Evolutionary conservation across 78 protist species (phyloP).

Genomic region (Dictyostelium brefeldianum): DNA sequence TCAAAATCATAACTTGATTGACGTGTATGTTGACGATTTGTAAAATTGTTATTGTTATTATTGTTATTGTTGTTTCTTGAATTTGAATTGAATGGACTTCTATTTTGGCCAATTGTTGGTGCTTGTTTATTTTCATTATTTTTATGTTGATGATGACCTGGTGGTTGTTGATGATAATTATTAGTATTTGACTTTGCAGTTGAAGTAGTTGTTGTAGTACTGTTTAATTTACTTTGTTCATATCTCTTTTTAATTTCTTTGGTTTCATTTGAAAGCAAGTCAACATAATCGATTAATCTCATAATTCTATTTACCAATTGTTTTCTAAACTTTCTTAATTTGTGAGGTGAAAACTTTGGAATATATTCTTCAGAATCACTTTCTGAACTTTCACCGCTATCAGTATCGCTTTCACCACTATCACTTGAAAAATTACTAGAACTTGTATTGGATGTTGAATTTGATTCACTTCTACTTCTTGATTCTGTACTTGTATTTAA

Average conservation of each 20-base stretch:
- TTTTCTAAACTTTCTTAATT: slow-evolving; percentile 53
- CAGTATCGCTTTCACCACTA: neutral
- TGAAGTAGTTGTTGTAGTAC: neutral
- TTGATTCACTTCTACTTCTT: slow-evolving; percentile 7
- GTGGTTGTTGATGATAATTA: neutral
- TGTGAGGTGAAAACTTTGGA: slow-evolving; percentile 46
- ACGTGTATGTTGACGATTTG: neutral
- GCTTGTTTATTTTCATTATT: neutral
- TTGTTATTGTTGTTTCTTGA: neutral
- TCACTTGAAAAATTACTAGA: neutral
- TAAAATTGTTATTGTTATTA: neutral
- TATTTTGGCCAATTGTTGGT: slow-evolving; percentile 1
- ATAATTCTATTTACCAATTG: slow-evolving; percentile 38
- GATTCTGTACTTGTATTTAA: slow-evolving; percentile 16
- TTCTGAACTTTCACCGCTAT: neutral
- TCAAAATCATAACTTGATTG: slow-evolving; percentile 12
- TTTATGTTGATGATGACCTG: neutral
- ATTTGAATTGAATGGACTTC: neutral
- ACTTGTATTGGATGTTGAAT: slow-evolving; percentile 15
- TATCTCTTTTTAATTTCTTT: slow-evolving; percentile 6
- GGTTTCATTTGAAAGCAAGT: neutral
- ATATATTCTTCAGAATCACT: neutral
- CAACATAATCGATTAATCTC: slow-evolving; percentile 24
- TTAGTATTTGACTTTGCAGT: neutral
- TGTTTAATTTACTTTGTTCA: neutral